These are phyloP conservation scores for Kwoniella dejecticola DNA, from an alignment of 768 basidiomycete genomes.

Conservation along the genomic window DNA sequence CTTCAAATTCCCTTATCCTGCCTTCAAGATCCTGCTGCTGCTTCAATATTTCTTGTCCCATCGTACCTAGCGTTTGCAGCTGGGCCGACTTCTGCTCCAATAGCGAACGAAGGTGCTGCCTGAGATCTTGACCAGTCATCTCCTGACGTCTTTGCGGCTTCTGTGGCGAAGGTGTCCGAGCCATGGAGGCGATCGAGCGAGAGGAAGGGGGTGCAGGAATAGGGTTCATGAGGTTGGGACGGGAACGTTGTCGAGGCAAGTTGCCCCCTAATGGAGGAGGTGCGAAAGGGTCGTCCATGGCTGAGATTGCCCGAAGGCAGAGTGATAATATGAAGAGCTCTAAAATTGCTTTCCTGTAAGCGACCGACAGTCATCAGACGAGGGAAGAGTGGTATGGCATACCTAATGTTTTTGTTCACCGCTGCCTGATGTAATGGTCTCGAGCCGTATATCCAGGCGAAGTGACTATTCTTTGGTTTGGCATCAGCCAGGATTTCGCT, in stretches of 20 bases:
- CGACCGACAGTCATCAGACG: no score
- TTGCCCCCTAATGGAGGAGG: slow-evolving; percentile 1
- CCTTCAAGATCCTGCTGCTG: slow-evolving; percentile 93
- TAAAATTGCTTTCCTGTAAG: neutral
- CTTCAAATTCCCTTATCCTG: slow-evolving; percentile 70
- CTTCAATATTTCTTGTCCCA: slow-evolving; percentile 88
- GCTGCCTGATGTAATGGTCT: no score
- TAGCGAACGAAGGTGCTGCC: slow-evolving; percentile 60
- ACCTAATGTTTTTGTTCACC: no score
- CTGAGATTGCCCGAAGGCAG: slow-evolving; percentile 1
- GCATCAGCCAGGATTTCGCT: no score
- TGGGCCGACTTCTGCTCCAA: slow-evolving; percentile 90
- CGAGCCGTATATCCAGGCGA: no score
- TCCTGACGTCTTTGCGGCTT: slow-evolving; percentile 8
- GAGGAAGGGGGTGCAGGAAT: slow-evolving; percentile 32
- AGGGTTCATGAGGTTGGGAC: slow-evolving; percentile 31
- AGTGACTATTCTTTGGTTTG: no score
- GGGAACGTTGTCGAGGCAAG: slow-evolving; percentile 33
- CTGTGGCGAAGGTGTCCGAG: slow-evolving; percentile 26
- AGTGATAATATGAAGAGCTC: neutral
- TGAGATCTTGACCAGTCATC: slow-evolving; percentile 31
- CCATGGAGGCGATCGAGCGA: slow-evolving; percentile 22
- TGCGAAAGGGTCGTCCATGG: slow-evolving; percentile 38
- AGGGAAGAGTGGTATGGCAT: no score
- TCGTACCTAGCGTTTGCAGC: slow-evolving; percentile 83